Evolutionary conservation across 2,329 filamentous ascomycete genomes (phyloP).

Genomic region (Stagonosporopsis rhizophila): DNA sequence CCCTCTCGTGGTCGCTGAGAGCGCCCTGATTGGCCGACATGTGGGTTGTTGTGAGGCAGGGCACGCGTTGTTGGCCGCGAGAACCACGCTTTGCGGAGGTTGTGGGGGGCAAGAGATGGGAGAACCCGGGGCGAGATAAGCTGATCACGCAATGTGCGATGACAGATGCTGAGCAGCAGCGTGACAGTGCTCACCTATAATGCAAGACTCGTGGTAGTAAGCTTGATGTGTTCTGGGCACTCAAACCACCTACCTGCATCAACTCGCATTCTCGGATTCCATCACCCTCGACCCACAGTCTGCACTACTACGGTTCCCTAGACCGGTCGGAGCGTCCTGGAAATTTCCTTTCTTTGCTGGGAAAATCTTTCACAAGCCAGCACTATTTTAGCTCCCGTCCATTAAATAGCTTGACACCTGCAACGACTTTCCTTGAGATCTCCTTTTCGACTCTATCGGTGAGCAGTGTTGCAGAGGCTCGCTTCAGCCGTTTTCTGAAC

Average conservation of each 20-base stretch:
- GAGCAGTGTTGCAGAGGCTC: slow-evolving; percentile 25
- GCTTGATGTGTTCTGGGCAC: slow-evolving; percentile 1
- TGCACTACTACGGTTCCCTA: slow-evolving; percentile 23
- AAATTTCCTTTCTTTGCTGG: slow-evolving; percentile 35
- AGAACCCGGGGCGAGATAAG: slow-evolving; percentile 23
- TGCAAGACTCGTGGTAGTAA: slow-evolving; percentile 15
- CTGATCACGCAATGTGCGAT: slow-evolving; percentile 27
- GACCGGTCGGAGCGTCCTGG: slow-evolving; percentile 28
- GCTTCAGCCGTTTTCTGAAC: slow-evolving; percentile 27
- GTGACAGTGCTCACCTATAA: slow-evolving; percentile 10
- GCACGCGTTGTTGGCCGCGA: slow-evolving; percentile 22
- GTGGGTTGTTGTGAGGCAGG: slow-evolving; percentile 27
- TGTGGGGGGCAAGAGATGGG: slow-evolving; percentile 20
- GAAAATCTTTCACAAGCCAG: slow-evolving; percentile 36
- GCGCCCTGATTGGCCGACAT: slow-evolving; percentile 36
- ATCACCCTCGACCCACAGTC: slow-evolving; percentile 28
- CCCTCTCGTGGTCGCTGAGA: slow-evolving; percentile 5
- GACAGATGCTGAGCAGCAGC: slow-evolving; percentile 27
- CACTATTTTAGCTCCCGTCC: slow-evolving; percentile 45
- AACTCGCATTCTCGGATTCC: slow-evolving; percentile 3
- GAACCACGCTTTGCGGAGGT: slow-evolving; percentile 15
- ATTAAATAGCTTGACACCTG: slow-evolving; percentile 33
- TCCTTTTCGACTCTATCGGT: slow-evolving; percentile 20
- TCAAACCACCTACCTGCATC: slow-evolving; percentile 5
- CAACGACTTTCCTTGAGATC: slow-evolving; percentile 23